A percentile compares a stretch with the other conserved stretches of the same genome.
Evolutionary conservation across 2,329 filamentous ascomycete species (phyloP).

Genomic region (Neoscytalidium dimidiatum): DNA sequence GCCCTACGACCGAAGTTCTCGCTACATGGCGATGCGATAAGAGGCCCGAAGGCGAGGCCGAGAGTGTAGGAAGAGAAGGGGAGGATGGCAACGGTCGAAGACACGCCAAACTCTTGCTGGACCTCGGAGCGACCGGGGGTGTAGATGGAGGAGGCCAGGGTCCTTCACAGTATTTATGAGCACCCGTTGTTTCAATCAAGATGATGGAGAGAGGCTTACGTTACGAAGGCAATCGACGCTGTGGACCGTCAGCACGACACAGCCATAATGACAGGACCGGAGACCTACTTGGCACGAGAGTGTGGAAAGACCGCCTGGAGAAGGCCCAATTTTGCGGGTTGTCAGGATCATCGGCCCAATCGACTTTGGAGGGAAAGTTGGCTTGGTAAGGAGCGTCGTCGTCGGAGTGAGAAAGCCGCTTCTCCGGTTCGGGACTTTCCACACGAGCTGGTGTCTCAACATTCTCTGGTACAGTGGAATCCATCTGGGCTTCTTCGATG

Average conservation of each 20-base stretch:
- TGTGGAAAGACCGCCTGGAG: constrained; percentile 58
- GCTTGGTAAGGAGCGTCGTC: neutral
- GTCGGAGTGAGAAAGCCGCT: neutral
- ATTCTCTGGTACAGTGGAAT: neutral
- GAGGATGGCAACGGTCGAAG: constrained; percentile 25
- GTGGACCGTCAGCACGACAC: constrained; percentile 53
- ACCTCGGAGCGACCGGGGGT: constrained; percentile 18
- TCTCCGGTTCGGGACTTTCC: constrained; percentile 9
- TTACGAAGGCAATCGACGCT: constrained; percentile 17
- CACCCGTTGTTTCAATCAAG: no score
- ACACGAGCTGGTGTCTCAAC: neutral
- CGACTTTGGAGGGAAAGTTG: constrained; percentile 31
- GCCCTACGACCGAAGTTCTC: constrained; percentile 70
- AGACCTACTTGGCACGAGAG: constrained; percentile 10
- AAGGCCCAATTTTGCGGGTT: constrained; percentile 71
- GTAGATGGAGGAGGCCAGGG: constrained; percentile 20
- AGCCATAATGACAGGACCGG: constrained; percentile 54
- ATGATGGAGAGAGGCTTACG: neutral
- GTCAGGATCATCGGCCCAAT: constrained; percentile 71
- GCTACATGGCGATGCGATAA: constrained; percentile 71
- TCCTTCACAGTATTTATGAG: neutral
- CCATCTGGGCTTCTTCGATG: neutral
- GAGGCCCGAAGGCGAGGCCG: constrained; percentile 68
- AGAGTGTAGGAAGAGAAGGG: constrained; percentile 29
- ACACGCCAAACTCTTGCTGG: constrained; percentile 25